Percentiles rank a stretch among this genome's conserved stretches.
Evolutionary conservation across 2,329 filamentous ascomycete species (phyloP).

Genomic region (Zymoseptoria tritici): DNA sequence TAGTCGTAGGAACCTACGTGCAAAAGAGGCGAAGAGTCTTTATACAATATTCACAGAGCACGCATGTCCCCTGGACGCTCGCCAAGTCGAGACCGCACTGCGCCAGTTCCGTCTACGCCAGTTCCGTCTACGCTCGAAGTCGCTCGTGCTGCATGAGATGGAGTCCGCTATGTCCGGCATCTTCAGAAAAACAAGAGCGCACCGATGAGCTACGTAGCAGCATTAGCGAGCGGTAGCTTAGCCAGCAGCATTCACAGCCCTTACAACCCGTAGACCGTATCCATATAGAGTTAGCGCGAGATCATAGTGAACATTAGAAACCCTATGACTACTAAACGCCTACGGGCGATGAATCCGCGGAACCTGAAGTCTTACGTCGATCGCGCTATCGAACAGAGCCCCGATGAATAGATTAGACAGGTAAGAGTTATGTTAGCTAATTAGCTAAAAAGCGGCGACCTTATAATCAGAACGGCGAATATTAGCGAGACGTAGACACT

Average conservation of each 20-base stretch:
- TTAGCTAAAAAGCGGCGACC: slow-evolving; percentile 3
- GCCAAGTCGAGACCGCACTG: too few species aligned
- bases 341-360: background rate
- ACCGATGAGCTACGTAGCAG: slow-evolving; percentile 2
- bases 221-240: slow-evolving; percentile 1
- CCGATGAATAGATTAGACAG: slow-evolving; percentile 1
- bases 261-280: slow-evolving; percentile 1
- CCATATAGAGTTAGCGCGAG: slow-evolving; percentile 2
- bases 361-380: slow-evolving; percentile 3
- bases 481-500: slow-evolving; percentile 1
- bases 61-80: too few species aligned
- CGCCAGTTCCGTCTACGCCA: too few species aligned
- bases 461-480: slow-evolving; percentile 2
- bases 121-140: too few species aligned
- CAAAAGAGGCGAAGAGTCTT: too few species aligned
- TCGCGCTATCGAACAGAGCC: slow-evolving; percentile 3
- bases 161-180: too few species aligned
- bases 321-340: slow-evolving; percentile 1
- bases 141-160: too few species aligned
- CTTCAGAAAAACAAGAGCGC: slow-evolving; percentile 2
- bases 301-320: slow-evolving; percentile 6
- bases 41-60: too few species aligned
- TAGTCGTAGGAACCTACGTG: too few species aligned
- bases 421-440: slow-evolving; percentile 1
- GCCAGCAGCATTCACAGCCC: slow-evolving; percentile 3